Conservation (phyloP, 805 yeast species). For the Clavispora fructus region DNA sequence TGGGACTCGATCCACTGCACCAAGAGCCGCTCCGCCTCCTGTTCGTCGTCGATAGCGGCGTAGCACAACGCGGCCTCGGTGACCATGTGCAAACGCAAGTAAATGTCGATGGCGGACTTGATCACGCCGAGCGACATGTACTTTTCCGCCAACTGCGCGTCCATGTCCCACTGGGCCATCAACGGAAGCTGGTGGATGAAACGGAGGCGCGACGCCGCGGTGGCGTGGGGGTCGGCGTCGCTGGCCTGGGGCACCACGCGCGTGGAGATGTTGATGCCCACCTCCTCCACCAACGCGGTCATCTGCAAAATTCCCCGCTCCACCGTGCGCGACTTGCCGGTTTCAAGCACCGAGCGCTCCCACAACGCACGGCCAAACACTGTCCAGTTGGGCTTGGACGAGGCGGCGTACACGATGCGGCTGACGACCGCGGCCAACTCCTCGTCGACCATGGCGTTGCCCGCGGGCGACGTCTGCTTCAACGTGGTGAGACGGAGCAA, state of each 20-base stretch:
- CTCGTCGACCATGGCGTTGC: slow-evolving; percentile 68
- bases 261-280: slow-evolving; percentile 61
- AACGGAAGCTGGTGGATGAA: slow-evolving; percentile 72
- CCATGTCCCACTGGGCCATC: slow-evolving; percentile 82
- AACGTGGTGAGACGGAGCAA: slow-evolving; percentile 61
- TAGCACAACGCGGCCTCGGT: slow-evolving; percentile 87
- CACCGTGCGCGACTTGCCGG: slow-evolving; percentile 74
- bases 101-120: slow-evolving; percentile 84
- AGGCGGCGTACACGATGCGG: slow-evolving; percentile 55
- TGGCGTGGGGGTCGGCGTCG: slow-evolving; percentile 22
- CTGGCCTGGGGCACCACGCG: slow-evolving; percentile 46
- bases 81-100: slow-evolving; percentile 68
- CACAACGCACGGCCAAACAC: slow-evolving; percentile 78
- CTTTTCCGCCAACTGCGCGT: slow-evolving; percentile 76
- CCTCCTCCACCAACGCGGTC: slow-evolving; percentile 85
- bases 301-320: slow-evolving; percentile 93
- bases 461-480: slow-evolving; percentile 66
- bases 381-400: slow-evolving; percentile 58
- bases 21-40: slow-evolving; percentile 59
- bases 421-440: slow-evolving; percentile 73
- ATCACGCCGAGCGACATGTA: slow-evolving; percentile 80
- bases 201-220: slow-evolving; percentile 49
- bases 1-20: slow-evolving; percentile 45
- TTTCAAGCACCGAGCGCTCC: slow-evolving; percentile 83
- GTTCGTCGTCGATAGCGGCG: slow-evolving; percentile 75